Evolutionary conservation across 2,329 filamentous ascomycete genomes (phyloP), one percentile per base, ranked within the genome.

Genomic region (Cytospora piceae): DNA sequence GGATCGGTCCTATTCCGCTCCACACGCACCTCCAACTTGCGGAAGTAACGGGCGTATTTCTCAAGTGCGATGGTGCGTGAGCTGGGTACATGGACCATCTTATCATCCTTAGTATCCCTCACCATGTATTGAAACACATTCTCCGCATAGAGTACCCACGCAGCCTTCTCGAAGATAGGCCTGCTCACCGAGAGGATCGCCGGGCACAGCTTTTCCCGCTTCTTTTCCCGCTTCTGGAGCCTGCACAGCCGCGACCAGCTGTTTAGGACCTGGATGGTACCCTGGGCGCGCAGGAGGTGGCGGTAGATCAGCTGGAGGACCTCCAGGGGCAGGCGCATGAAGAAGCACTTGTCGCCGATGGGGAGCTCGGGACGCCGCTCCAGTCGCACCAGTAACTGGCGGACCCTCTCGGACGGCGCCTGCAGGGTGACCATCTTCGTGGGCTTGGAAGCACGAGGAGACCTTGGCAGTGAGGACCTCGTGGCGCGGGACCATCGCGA

Each of bases 41-140:
- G 78, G 42, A 85, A 75, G 24, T 80, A 70, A 22, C 74, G 71
- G 9, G 76, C 75, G 65, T 80, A 79, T 51, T 76, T 76, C 14
- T 69, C 63, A 8, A 80, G 71, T n/a, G 76, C 73, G 53, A 80
- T 72, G n/a, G 53, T 56, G 24, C 67, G n/a, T 64, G 57, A 14
- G 67, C 63, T 32, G 22, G 27, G 12, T 29, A 7, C 9, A 4
- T 14, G 15, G 39, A 6, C 17, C 39, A 42, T 9, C 39, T 73
- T 69, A 7, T 71, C 59, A 51, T 20, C 58, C 24, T 58, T 15
- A 15, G 39, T 71, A 66, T 84, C 81, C 1, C 82, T 77, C 15
- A 84, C 71, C 9, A 76, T 72, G 67, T 85, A 85, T 1, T 75
- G 68, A 66, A 85, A 85, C 0, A 60, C 75, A 58, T 85, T 85